Evolutionary conservation across 352 stramenopile species (phyloP), one percentile per base, ranked within the genome.

Genomic region (Globisporangium radiosum): DNA sequence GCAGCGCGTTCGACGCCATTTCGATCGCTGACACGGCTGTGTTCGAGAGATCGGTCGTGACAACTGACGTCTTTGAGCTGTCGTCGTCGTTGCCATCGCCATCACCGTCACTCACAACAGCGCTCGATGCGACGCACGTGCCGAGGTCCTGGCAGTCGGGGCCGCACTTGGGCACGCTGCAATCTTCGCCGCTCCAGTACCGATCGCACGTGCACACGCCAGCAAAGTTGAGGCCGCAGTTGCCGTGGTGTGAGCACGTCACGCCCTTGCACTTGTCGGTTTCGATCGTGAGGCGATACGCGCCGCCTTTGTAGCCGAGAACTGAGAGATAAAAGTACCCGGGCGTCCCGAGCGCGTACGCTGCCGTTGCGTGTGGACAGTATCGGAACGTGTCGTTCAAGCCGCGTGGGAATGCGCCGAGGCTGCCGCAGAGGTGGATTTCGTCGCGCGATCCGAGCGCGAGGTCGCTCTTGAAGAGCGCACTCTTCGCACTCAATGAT

Each of bases 141-240:
- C 78, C 74, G 17, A 89, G 63, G 49, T 90, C 83, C 14, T 78
- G 47, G 33, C 85, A 91, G 57, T 92, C 81, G 0, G 81, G 82
- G 0, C 79, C 82, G 51, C 85, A 94, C 54, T 78, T 81, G 6
- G 81, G 80, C 5, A 86, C 64, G 43, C 72, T 90, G 56, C 85
- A 94, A 54, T 88, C 78, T 6, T 88, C 77, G 0, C 80, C 85
- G 17, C 71, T 86, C 81, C 80, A 94, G 49, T 87, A 89, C 8
- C 77, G 78, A 62, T 90, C 66, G 56, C 84, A 94, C 5, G 64
- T 75, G 47, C 82, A 94, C 0, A 92, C 69, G 19, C 82, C 85
- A 33, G 78, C 73, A 39, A 72, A 85, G 48, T 85, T 73, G 37
- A 81, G 60, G n/a, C 79, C 77, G 37, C 81, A 90, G 2, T 5